These are phyloP conservation scores for Tolypocladium paradoxum DNA, from an alignment of 2,329 filamentous ascomycete species.

Conservation along the genomic window DNA sequence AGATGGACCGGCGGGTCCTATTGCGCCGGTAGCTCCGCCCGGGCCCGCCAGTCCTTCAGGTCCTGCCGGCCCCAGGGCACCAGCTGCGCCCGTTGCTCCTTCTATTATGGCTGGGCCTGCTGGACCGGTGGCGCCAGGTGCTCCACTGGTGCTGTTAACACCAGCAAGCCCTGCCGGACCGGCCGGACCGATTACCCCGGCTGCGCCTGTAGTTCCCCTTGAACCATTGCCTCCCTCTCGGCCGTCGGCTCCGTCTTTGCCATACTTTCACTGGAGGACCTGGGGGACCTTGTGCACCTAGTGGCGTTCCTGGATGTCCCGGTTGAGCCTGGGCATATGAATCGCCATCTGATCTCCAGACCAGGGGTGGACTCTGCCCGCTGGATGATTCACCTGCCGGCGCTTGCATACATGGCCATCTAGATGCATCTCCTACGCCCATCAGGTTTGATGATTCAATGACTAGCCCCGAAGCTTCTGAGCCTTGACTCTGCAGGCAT, in stretches of 20 bases:
- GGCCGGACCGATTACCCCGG: neutral
- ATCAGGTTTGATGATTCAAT: too few species aligned
- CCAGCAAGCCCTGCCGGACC: neutral
- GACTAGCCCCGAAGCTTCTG: too few species aligned
- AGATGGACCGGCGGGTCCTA: too few species aligned
- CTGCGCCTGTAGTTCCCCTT: neutral
- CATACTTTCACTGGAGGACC: neutral
- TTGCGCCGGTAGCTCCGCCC: too few species aligned
- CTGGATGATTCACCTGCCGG: neutral
- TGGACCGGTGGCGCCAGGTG: neutral
- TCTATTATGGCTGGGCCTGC: too few species aligned
- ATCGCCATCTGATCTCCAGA: too few species aligned
- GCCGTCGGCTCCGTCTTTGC: neutral
- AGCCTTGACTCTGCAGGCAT: neutral
- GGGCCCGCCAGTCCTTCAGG: too few species aligned
- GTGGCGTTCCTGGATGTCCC: too few species aligned
- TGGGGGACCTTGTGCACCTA: too few species aligned
- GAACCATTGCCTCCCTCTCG: neutral
- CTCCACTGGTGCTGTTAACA: neutral
- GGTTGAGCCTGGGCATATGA: neutral
- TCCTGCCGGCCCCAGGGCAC: too few species aligned
- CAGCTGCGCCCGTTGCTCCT: too few species aligned
- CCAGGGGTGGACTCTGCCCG: neutral
- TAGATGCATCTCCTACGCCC: neutral
- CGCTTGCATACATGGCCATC: neutral